Conservation (phyloP, 257 asterid genomes). For the Plantago elongata region DNA sequence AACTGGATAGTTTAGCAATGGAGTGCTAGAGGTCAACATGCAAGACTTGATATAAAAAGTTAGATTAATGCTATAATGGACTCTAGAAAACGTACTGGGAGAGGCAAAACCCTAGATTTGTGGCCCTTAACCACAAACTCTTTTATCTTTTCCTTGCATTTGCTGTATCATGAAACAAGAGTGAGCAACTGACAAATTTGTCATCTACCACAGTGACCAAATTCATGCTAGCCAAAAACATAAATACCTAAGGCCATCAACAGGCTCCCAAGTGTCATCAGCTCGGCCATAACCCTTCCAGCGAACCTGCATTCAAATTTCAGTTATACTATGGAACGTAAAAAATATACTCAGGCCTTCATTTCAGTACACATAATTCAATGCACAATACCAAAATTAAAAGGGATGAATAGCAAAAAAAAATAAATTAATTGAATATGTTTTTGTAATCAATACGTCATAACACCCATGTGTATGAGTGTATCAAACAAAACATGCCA, state of each 20-base stretch:
- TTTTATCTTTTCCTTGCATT: conserved; percentile 28
- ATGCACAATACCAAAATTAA: too few relatives aligned
- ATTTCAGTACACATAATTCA: too few relatives aligned
- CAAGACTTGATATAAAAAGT: neutral
- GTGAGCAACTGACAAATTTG: neutral
- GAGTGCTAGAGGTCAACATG: neutral
- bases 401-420: too few relatives aligned
- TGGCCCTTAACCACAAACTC: conserved; percentile 33
- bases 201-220: neutral
- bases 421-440: too few relatives aligned
- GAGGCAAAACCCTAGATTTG: conserved; percentile 27
- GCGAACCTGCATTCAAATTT: conserved; percentile 23
- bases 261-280: conserved; percentile 50
- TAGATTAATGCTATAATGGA: too few relatives aligned
- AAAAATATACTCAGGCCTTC: too few relatives aligned
- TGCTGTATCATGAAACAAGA: conserved; percentile 19
- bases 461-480: too few relatives aligned
- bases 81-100: conserved; percentile 36
- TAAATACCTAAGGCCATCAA: conserved; percentile 35
- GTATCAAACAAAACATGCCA: too few relatives aligned
- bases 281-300: conserved; percentile 42
- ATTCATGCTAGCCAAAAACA: neutral
- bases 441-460: too few relatives aligned
- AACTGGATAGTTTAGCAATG: neutral
- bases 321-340: too few relatives aligned